These are phyloP conservation scores for Picea mariana DNA, from an alignment of 83 land plant genomes.

Conservation along the genomic window DNA sequence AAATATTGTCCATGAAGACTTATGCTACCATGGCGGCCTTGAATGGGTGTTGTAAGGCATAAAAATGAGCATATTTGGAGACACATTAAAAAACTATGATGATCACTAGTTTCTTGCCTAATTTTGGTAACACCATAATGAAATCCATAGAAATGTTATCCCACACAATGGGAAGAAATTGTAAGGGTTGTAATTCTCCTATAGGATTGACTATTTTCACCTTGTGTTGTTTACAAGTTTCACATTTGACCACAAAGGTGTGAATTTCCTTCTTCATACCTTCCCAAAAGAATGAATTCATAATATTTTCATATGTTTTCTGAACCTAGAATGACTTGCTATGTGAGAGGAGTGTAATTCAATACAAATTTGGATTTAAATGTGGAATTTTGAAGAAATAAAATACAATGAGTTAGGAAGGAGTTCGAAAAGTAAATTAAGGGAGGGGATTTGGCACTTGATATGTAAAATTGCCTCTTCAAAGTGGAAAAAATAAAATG, in stretches of 20 bases:
- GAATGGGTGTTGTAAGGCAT: background rate
- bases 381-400: no score
- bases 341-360: background rate
- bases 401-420: no score
- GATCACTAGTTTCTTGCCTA: background rate
- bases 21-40: background rate
- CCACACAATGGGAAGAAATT: background rate
- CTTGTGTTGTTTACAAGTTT: background rate
- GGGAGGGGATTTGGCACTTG: no score
- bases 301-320: background rate
- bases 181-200: background rate
- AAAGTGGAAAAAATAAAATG: no score
- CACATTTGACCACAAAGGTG: background rate
- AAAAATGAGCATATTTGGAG: background rate
- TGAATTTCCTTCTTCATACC: background rate
- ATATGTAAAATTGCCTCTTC: no score
- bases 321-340: background rate
- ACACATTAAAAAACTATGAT: background rate
- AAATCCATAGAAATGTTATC: background rate
- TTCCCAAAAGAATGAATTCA: background rate
- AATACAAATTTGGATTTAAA: no score
- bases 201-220: background rate
- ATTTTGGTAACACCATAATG: background rate
- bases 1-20: background rate
- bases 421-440: no score